Conservation (phyloP, 352 stramenopile genomes). For the Pythium plurisporium region DNA sequence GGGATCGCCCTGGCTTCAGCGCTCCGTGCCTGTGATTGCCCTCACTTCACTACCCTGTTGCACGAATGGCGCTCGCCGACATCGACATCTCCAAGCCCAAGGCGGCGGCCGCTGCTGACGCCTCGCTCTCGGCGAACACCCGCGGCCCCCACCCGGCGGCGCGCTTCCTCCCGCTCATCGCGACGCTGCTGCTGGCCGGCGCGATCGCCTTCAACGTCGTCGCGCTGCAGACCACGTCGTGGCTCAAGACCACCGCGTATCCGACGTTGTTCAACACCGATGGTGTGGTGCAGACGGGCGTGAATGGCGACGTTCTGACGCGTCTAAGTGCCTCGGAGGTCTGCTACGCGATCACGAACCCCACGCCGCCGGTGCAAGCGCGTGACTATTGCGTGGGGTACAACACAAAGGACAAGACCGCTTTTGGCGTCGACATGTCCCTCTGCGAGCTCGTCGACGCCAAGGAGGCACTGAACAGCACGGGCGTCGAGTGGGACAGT, state of each 20-base stretch:
- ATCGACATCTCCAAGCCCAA: conserved; percentile 3
- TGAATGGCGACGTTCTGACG: conserved; percentile 2
- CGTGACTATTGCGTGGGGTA: background rate
- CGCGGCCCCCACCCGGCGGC: background rate
- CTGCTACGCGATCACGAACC: conserved; percentile 4
- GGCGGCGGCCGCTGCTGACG: background rate
- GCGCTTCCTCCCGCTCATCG: conserved; percentile 1
- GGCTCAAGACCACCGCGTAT: conserved; percentile 11
- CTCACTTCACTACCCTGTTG: too few relatives aligned
- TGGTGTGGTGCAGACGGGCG: background rate
- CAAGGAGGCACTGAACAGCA: background rate
- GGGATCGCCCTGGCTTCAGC: background rate
- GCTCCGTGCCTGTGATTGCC: too few relatives aligned
- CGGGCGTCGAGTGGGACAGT: background rate
- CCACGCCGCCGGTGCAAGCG: background rate
- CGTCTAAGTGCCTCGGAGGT: conserved; percentile 3
- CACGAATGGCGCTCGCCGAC: conserved; percentile 4
- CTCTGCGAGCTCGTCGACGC: background rate
- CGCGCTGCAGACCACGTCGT: background rate
- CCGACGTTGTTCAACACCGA: conserved; percentile 1
- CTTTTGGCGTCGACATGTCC: background rate
- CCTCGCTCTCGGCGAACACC: background rate
- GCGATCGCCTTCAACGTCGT: conserved; percentile 2
- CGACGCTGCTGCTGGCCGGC: background rate
- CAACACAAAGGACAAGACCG: background rate